Percentiles rank a stretch among this genome's conserved stretches.
Evolutionary conservation across 169 alveolate species (phyloP).

Genomic region (Babesia divergens): DNA sequence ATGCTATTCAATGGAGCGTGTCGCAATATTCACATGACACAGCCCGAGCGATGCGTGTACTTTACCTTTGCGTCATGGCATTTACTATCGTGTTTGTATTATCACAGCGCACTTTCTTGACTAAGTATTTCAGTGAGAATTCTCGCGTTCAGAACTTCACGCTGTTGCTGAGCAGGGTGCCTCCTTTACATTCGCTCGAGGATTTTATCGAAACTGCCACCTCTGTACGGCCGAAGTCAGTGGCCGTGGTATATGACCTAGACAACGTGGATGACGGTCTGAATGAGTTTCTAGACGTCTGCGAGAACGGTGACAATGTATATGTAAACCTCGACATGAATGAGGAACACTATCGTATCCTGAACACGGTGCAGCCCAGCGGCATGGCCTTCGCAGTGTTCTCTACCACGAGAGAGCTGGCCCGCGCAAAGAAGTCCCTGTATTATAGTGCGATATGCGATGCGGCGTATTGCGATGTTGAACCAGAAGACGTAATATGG

Average conservation of each 20-base stretch:
- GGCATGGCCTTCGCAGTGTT: constrained; percentile 48
- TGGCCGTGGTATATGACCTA: constrained; percentile 45
- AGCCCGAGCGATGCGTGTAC: constrained; percentile 19
- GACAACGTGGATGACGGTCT: neutral
- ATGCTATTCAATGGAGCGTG: constrained; percentile 61
- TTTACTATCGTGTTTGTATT: constrained; percentile 36
- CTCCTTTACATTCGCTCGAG: constrained; percentile 34
- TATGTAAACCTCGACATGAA: constrained; percentile 47
- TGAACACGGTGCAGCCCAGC: constrained; percentile 17
- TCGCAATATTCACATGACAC: constrained; percentile 40
- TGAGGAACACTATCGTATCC: constrained; percentile 2
- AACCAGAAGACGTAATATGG: constrained; percentile 72
- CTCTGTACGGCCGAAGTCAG: constrained; percentile 31
- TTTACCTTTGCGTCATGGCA: constrained; percentile 46
- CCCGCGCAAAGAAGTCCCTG: constrained; percentile 1
- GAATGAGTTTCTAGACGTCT: constrained; percentile 17
- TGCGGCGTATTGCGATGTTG: constrained; percentile 56
- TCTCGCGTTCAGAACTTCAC: constrained; percentile 40
- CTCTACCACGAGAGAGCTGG: constrained; percentile 6
- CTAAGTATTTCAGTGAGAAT: constrained; percentile 1
- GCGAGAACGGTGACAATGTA: neutral
- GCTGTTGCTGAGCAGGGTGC: constrained; percentile 28
- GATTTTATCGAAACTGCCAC: constrained; percentile 29
- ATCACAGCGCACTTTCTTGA: constrained; percentile 40
- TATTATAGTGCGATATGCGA: constrained; percentile 13